A percentile compares a stretch with the other conserved stretches of the same genome.
Conservation (phyloP, 176 grass and related monocot species). For the Phoenix dactylifera region DNA sequence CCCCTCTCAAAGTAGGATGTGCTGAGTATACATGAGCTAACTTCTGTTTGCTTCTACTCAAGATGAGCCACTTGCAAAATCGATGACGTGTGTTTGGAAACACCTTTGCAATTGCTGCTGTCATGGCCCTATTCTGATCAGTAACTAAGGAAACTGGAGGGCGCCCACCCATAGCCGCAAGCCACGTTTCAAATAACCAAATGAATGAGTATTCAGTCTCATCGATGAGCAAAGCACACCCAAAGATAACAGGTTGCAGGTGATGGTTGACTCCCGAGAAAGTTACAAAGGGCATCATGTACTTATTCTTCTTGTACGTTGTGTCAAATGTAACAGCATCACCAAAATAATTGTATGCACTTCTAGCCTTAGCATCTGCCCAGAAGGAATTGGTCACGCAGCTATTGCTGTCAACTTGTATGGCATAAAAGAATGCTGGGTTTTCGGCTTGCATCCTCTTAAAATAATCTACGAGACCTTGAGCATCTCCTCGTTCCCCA, state of each 20-base stretch:
- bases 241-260: conserved; percentile 70
- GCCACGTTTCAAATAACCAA: conserved; percentile 88
- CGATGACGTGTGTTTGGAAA: conserved; percentile 64
- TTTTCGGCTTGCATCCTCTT: conserved; percentile 55
- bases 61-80: conserved; percentile 84
- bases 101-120: conserved; percentile 56
- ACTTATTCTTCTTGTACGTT: conserved; percentile 81
- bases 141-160: conserved; percentile 60
- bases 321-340: conserved; percentile 79
- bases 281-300: conserved; percentile 79
- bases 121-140: conserved; percentile 72
- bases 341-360: conserved; percentile 57
- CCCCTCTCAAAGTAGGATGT: conserved; percentile 53
- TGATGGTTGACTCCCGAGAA: conserved; percentile 92
- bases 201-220: conserved; percentile 71
- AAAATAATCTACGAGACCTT: conserved; percentile 70
- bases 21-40: conserved; percentile 54
- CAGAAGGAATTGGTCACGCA: conserved; percentile 74
- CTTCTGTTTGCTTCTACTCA: conserved; percentile 72
- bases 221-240: conserved; percentile 73
- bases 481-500: conserved; percentile 50
- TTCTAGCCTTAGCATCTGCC: conserved; percentile 66
- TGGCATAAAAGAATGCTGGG: conserved; percentile 64
- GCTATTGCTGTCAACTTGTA: conserved; percentile 70
- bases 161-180: conserved; percentile 55